A percentile compares a stretch with the other conserved stretches of the same genome.
Conservation (phyloP, 139 green algal species). For the Chlorella sorokiniana region DNA sequence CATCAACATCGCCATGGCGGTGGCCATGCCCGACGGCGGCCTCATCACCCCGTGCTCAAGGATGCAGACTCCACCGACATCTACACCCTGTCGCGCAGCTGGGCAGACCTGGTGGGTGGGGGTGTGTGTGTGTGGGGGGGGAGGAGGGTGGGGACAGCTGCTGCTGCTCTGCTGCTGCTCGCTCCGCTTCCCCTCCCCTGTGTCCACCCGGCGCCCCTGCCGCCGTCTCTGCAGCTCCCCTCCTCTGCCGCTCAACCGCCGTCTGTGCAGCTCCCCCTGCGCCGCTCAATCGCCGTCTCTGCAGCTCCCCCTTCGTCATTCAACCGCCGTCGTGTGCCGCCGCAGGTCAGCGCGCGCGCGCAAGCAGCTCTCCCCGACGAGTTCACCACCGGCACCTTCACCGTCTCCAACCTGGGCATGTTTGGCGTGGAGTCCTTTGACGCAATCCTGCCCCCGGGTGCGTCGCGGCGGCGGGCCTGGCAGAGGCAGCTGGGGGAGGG, state of each 20-base stretch:
- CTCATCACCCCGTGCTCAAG: constrained; percentile 98
- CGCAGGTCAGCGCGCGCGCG: constrained; percentile 90
- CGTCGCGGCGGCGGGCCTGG: constrained; percentile 3
- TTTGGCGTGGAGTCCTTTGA: constrained; percentile 96
- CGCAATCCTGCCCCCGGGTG: constrained; percentile 92
- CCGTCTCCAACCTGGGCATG: constrained; percentile 99
- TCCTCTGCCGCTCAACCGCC: no score
- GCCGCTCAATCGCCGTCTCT: no score
- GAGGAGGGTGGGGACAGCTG: constrained; percentile 1
- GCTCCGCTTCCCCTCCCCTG: background rate
- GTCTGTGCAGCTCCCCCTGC: no score
- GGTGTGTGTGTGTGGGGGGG: background rate
- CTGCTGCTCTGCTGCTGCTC: background rate
- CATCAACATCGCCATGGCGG: constrained; percentile 94
- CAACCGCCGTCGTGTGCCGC: no score
- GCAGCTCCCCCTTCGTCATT: background rate
- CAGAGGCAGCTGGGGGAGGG: background rate
- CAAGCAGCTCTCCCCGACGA: constrained; percentile 91
- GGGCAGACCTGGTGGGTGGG: constrained; percentile 67
- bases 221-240: no score
- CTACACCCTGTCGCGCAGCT: constrained; percentile 90
- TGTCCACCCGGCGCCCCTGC: no score
- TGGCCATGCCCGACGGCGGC: constrained; percentile 95
- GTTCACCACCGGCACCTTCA: constrained; percentile 94
- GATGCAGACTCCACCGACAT: constrained; percentile 93